These are phyloP conservation scores for Aspergillus persii DNA, from an alignment of 2,329 filamentous ascomycete species.

Conservation along the genomic window DNA sequence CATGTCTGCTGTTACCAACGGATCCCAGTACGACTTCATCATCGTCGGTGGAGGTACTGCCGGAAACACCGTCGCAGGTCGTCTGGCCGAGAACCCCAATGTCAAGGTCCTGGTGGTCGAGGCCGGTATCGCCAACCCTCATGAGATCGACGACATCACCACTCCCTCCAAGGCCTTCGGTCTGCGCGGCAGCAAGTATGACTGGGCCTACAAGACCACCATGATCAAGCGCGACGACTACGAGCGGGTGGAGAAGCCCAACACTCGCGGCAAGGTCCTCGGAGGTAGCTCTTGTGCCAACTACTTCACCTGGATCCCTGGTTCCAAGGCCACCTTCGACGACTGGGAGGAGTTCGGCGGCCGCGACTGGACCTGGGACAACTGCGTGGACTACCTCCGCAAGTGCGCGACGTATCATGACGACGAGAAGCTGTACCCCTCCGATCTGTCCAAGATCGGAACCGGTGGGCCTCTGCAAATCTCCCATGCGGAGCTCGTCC, in stretches of 20 bases:
- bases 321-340: slow-evolving; percentile 57
- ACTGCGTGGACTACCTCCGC: slow-evolving; percentile 50
- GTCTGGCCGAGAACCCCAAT: slow-evolving; percentile 51
- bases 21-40: slow-evolving; percentile 28
- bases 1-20: slow-evolving; percentile 8
- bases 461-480: slow-evolving; percentile 53
- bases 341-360: slow-evolving; percentile 48
- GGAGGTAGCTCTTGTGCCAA: slow-evolving; percentile 60
- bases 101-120: slow-evolving; percentile 41
- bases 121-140: slow-evolving; percentile 45
- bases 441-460: slow-evolving; percentile 53
- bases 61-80: slow-evolving; percentile 46
- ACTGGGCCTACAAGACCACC: slow-evolving; percentile 63
- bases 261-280: slow-evolving; percentile 59
- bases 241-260: slow-evolving; percentile 61
- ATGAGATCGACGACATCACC: slow-evolving; percentile 52
- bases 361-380: slow-evolving; percentile 57
- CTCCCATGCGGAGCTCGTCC: slow-evolving; percentile 54
- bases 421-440: slow-evolving; percentile 47
- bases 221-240: slow-evolving; percentile 58
- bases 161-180: slow-evolving; percentile 58
- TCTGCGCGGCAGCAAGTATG: slow-evolving; percentile 56
- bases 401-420: slow-evolving; percentile 61
- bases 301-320: slow-evolving; percentile 64
- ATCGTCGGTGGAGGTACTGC: slow-evolving; percentile 38